Evolutionary conservation across 768 basidiomycete species (phyloP), one percentile per base, ranked within the genome.

Genomic region (Holtermanniella nyarrowii): DNA sequence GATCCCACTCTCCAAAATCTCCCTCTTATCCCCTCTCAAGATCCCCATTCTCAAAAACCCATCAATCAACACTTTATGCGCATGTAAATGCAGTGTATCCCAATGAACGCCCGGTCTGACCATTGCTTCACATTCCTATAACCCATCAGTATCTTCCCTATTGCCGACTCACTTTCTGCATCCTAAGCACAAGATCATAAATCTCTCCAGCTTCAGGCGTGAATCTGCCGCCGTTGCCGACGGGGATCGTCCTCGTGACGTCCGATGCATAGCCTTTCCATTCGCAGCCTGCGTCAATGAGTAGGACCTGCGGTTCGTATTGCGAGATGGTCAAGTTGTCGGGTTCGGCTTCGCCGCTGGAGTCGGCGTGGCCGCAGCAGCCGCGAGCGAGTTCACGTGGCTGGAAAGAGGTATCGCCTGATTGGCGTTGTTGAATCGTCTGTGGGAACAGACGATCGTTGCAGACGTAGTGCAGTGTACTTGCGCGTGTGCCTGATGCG

Each of bases 281-380:
- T 73, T 97, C 93, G 63, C 90, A 91, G 0, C 91, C 90, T 0
- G 93, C 93, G 61, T 97, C 93, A 56, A 93, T 90, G 26, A 93
- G 78, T 3, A 93, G 76, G 5, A 93, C 84, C 66, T 74, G 74
- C 3, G 74, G 72, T 11, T 66, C 48, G 58, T 72, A 70, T 14
- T 55, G 46, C 27, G 58, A 86, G 82, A 0, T 83, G 82, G 26
- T 73, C 58, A 45, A 83, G 58, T 14, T 76, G 66, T 27, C 44
- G 11, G 56, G 42, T 1, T 54, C 39, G 3, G 49, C 53, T 1
- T 56, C 54, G 22, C 64, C 55, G 37, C 53, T 49, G 20, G 67
- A 59, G 39, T 64, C 62, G 3, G 60, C 58, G 37, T 56, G 52
- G 7, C 60, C 62, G 43, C 70, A 71, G 53, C 70, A 71, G 18